phyloP scores from a whole-genome alignment of 805 yeast genomes.

The Yarrowia osloensis region DNA sequence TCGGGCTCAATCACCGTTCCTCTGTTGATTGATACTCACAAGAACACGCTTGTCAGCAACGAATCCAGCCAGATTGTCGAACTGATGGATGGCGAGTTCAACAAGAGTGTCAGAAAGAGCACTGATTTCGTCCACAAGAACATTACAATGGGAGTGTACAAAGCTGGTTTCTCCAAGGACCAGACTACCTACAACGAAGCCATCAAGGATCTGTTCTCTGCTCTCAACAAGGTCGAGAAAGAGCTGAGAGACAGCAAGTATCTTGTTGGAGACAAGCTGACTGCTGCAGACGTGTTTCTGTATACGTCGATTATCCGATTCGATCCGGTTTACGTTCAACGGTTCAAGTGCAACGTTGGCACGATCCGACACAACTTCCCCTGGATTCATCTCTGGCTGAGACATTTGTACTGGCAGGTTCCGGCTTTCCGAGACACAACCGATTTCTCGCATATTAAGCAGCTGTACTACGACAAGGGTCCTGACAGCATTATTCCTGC shows the following conservation, averaged over 20 bases:
- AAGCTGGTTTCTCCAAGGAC: slow-evolving; percentile 81
- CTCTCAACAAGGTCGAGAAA: slow-evolving; percentile 68
- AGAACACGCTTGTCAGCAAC: slow-evolving; percentile 80
- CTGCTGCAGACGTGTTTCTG: slow-evolving; percentile 89
- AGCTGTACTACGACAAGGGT: slow-evolving; percentile 34
- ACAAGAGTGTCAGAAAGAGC: slow-evolving; percentile 56
- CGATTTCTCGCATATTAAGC: slow-evolving; percentile 84
- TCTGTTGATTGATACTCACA: slow-evolving; percentile 84
- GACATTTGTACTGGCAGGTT: slow-evolving; percentile 77
- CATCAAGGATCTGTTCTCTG: slow-evolving; percentile 60
- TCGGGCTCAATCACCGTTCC: slow-evolving; percentile 89
- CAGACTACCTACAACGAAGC: slow-evolving; percentile 79
- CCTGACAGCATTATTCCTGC: background rate
- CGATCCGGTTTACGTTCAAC: slow-evolving; percentile 92
- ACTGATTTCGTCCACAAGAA: slow-evolving; percentile 71
- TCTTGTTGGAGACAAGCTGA: slow-evolving; percentile 64
- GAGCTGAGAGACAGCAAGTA: slow-evolving; percentile 51
- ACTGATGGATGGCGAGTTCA: slow-evolving; percentile 56
- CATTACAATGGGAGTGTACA: slow-evolving; percentile 91
- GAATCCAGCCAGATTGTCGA: slow-evolving; percentile 83
- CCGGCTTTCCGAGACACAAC: slow-evolving; percentile 72
- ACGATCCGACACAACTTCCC: slow-evolving; percentile 82
- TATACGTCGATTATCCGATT: slow-evolving; percentile 86
- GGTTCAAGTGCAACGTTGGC: slow-evolving; percentile 87
- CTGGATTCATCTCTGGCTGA: slow-evolving; percentile 72